Percentiles rank a stretch among this genome's conserved stretches.
phyloP scores from a whole-genome alignment of 257 asterid species.

The Cordia subcordata region DNA sequence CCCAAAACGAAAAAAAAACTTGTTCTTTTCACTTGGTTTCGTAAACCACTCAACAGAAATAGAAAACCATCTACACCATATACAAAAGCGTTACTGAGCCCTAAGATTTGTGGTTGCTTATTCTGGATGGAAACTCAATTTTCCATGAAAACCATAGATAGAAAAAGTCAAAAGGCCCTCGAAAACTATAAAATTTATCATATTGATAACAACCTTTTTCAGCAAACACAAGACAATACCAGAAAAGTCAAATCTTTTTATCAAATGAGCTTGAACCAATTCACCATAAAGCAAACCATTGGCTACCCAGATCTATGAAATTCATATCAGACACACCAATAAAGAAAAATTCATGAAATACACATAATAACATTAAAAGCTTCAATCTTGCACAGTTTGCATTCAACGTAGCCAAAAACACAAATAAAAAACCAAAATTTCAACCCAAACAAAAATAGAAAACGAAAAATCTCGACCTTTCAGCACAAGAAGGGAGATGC shows the following conservation, averaged over 20 bases:
- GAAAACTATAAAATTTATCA: slow-evolving; percentile 18
- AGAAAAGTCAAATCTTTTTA: slow-evolving; percentile 27
- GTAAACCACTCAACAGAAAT: no score
- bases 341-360: slow-evolving; percentile 19
- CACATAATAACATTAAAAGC: slow-evolving; percentile 21
- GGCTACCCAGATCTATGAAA: slow-evolving; percentile 47
- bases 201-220: slow-evolving; percentile 27
- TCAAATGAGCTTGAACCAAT: slow-evolving; percentile 26
- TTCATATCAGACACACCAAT: slow-evolving; percentile 44
- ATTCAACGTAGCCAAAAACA: no score
- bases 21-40: no score
- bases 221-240: no score
- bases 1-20: no score
- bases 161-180: slow-evolving; percentile 13
- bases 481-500: no score
- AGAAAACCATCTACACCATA: no score
- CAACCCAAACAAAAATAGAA: no score
- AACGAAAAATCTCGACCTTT: no score
- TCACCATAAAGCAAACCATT: slow-evolving; percentile 13
- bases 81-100: no score
- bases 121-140: slow-evolving; percentile 26
- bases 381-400: slow-evolving; percentile 42
- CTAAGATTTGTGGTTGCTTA: no score
- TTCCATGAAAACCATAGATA: slow-evolving; percentile 11
- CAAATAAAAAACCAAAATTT: no score